Evolutionary conservation across 2,329 filamentous ascomycete genomes (phyloP), one percentile per base, ranked within the genome.

Genomic region (Colletotrichum orbiculare): DNA sequence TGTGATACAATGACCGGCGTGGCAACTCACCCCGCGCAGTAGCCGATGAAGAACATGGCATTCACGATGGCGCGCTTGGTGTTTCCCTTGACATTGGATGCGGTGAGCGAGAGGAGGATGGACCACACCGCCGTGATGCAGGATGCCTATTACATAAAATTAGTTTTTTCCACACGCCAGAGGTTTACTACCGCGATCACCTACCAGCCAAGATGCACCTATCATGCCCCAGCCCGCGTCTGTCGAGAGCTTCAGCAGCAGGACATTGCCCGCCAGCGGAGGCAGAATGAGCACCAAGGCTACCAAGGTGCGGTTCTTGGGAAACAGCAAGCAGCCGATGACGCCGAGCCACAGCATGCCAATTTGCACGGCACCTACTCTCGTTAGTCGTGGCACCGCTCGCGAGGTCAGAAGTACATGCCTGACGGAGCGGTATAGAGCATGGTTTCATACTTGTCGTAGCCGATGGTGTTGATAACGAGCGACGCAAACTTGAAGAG

Each of bases 31-130:
- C 17, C 17, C 17, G 17, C 80, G 47, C 79, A 82, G 68, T 84
- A 85, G 0, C 80, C 81, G 34, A 84, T 80, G 71, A 84, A 85
- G 71, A 83, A 84, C 70, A 83, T 75, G 6, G 78, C 76, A 54
- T 79, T 83, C 35, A 82, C 78, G 3, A 81, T 73, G 8, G 81
- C 74, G 4, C 79, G 78, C 68, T 85, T 85, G 1, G 82, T 85
- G 69, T 85, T 85, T 0, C 83, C 82, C 55, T 83, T 82, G 34
- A 84, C 77, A 59, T 85, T 85, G 3, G 81, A 84, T 0, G 82
- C 81, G 2, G 74, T 76, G 2, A 84, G 75, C 2, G 75, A 79
- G 8, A 83, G 74, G 1, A 82, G 74, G 25, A 82, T 77, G 4
- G 76, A 78, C 77, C 77, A 78, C 38, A 75, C 70, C 35, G 77